A percentile compares a stretch with the other conserved stretches of the same genome.
These are phyloP conservation scores for Coniella lustricola DNA, from an alignment of 2,329 filamentous ascomycete genomes.

Conservation along the genomic window DNA sequence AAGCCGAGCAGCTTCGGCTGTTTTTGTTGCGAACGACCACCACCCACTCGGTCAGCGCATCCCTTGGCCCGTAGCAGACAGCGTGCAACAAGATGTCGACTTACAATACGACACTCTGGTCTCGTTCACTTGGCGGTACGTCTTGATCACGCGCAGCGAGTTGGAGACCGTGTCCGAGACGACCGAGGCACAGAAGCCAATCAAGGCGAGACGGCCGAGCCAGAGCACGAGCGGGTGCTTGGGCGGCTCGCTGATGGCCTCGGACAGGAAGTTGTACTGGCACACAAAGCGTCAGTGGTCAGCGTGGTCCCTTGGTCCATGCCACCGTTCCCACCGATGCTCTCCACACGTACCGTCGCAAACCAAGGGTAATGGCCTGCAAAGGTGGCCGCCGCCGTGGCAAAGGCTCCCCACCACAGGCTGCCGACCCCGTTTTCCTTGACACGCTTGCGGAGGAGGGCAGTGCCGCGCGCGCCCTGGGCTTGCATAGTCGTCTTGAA, in stretches of 20 bases:
- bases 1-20: constrained; percentile 35
- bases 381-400: constrained; percentile 41
- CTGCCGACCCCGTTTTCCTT: constrained; percentile 37
- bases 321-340: not conserved
- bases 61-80: not conserved
- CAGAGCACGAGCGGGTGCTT: constrained; percentile 33
- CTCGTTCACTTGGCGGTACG: constrained; percentile 43
- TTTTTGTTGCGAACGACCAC: not conserved
- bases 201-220: constrained; percentile 36
- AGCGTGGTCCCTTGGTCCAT: not conserved
- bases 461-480: constrained; percentile 36
- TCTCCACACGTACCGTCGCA: constrained; percentile 31
- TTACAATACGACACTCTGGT: constrained; percentile 39
- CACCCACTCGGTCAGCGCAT: not conserved
- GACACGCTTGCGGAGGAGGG: constrained; percentile 35
- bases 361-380: constrained; percentile 45
- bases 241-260: constrained; percentile 32
- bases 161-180: constrained; percentile 41
- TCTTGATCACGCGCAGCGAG: constrained; percentile 40
- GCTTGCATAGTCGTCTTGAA: constrained; percentile 44
- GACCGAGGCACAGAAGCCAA: constrained; percentile 37
- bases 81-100: not conserved
- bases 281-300: not conserved
- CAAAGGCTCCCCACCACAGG: constrained; percentile 43
- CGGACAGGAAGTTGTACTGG: constrained; percentile 37